Percentiles rank a stretch among this genome's conserved stretches.
Evolutionary conservation across 2,329 filamentous ascomycete genomes (phyloP).

Genomic region (Fusarium sp.): DNA sequence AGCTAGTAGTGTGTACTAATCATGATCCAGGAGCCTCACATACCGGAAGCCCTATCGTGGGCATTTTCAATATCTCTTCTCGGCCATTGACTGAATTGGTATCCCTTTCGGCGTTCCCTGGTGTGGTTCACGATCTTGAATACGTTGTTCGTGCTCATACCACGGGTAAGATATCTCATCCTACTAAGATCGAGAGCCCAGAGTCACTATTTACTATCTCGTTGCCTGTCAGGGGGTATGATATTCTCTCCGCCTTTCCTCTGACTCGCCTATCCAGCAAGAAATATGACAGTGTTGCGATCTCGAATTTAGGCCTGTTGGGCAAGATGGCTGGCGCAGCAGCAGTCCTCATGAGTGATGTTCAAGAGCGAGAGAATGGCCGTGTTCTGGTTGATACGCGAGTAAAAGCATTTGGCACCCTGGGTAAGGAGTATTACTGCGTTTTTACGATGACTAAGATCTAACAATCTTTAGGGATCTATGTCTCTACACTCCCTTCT

Average conservation of each 20-base stretch:
- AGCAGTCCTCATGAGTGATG: constrained; percentile 72
- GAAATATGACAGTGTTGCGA: constrained; percentile 50
- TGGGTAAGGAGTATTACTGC: constrained; percentile 62
- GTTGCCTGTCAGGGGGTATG: constrained; percentile 74
- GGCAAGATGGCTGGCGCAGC: constrained; percentile 92
- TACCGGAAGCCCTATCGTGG: constrained; percentile 80
- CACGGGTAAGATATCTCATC: constrained; percentile 68
- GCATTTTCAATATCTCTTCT: constrained; percentile 82
- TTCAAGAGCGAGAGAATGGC: constrained; percentile 64
- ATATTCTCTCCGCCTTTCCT: constrained; percentile 81
- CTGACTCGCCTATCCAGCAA: constrained; percentile 64
- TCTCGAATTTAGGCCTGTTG: constrained; percentile 80
- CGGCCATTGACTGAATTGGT: constrained; percentile 73
- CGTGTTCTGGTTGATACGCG: constrained; percentile 72
- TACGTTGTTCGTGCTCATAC: constrained; percentile 81
- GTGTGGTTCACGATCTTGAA: constrained; percentile 62
- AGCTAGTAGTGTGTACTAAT: not conserved
- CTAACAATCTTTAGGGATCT: constrained; percentile 64
- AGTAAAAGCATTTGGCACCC: constrained; percentile 81
- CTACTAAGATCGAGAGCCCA: constrained; percentile 55
- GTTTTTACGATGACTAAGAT: not conserved
- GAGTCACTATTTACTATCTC: constrained; percentile 68
- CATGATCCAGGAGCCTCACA: constrained; percentile 54
- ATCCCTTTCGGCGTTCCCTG: constrained; percentile 76
- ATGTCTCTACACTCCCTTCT: constrained; percentile 73